Percentiles rank a stretch among this genome's conserved stretches.
Evolutionary conservation across 352 stramenopile species (phyloP).

Genomic region (Globisporangium lucens): DNA sequence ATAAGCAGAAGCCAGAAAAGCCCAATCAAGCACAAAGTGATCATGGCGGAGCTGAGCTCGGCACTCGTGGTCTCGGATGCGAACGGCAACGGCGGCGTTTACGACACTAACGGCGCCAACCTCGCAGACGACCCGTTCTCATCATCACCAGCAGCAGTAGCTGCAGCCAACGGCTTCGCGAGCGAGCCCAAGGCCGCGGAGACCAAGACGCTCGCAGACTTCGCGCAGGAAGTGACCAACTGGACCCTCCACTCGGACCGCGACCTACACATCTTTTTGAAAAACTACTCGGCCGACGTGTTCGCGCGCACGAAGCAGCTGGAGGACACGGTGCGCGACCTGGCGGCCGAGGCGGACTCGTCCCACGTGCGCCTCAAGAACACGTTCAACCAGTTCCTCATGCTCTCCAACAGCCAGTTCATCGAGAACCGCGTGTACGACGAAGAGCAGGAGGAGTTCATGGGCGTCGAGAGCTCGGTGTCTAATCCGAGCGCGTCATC

Average conservation of each 20-base stretch:
- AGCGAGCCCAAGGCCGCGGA: conserved; percentile 14
- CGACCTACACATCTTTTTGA: conserved; percentile 65
- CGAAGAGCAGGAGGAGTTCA: conserved; percentile 80
- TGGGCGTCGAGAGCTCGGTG: conserved; percentile 24
- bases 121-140: not conserved
- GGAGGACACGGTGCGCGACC: conserved; percentile 66
- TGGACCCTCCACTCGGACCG: conserved; percentile 80
- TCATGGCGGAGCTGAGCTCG: conserved; percentile 9
- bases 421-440: conserved; percentile 90
- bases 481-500: conserved; percentile 7
- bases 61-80: not conserved
- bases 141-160: not conserved
- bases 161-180: not conserved
- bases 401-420: conserved; percentile 87
- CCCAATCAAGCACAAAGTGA: not conserved
- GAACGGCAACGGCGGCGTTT: not conserved
- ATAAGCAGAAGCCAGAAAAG: conserved; percentile 2
- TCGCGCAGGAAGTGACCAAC: conserved; percentile 42
- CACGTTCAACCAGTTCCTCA: conserved; percentile 86
- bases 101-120: not conserved
- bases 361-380: conserved; percentile 77
- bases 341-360: conserved; percentile 61
- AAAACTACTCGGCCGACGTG: conserved; percentile 61
- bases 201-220: conserved; percentile 39
- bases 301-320: conserved; percentile 72